Conservation (phyloP, 2,329 filamentous ascomycete genomes). For the Hypoxylon rubiginosum region DNA sequence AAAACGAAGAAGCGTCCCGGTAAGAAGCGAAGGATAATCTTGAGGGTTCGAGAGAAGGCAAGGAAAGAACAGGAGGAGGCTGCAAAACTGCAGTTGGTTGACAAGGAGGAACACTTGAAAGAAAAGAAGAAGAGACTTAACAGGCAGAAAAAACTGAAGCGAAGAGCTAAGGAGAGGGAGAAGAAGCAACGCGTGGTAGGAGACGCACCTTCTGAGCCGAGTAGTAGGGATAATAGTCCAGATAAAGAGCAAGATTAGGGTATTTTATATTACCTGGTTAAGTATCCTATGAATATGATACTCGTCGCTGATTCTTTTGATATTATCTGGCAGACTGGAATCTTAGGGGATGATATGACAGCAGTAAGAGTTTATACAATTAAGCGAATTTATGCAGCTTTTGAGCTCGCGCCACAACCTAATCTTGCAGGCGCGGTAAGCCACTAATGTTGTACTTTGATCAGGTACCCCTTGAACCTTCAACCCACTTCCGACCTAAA, state of each 20-base stretch:
- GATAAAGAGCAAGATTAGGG: background rate
- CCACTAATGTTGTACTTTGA: background rate
- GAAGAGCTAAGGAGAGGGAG: constrained; percentile 69
- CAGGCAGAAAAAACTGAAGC: constrained; percentile 70
- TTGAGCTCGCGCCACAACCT: constrained; percentile 33
- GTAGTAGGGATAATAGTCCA: constrained; percentile 22
- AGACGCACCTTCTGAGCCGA: constrained; percentile 41
- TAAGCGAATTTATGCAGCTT: constrained; percentile 1
- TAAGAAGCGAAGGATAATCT: constrained; percentile 70
- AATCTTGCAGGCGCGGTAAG: background rate
- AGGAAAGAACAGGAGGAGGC: constrained; percentile 58
- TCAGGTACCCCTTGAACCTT: background rate
- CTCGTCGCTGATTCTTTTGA: no score
- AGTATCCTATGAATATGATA: background rate
- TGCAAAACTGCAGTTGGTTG: constrained; percentile 56
- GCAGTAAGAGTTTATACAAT: background rate
- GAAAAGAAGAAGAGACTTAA: constrained; percentile 75
- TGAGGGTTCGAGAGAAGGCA: constrained; percentile 61
- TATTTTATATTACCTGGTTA: no score
- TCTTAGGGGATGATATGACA: background rate
- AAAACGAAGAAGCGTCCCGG: constrained; percentile 61
- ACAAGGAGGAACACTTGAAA: constrained; percentile 68
- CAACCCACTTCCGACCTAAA: constrained; percentile 25
- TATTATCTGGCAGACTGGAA: no score
- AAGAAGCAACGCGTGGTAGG: constrained; percentile 58